These are phyloP conservation scores for Bombardia bombarda DNA, from an alignment of 495 filamentous ascomycete genomes.

Conservation along the genomic window DNA sequence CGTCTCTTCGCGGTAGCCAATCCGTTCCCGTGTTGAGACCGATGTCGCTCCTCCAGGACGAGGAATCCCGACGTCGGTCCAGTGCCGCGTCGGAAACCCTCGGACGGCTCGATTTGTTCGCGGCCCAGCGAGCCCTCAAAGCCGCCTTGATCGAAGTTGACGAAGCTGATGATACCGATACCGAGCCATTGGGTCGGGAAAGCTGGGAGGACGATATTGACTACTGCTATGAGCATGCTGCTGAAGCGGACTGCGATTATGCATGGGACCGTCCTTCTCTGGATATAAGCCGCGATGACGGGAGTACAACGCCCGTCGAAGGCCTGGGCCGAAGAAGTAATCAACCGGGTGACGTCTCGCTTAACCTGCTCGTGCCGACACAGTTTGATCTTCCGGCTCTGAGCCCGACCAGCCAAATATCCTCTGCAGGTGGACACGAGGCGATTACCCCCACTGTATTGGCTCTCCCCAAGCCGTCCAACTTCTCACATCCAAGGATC, in stretches of 20 bases:
- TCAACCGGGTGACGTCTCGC: conserved; percentile 19
- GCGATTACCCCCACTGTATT: conserved; percentile 31
- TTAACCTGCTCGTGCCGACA: conserved; percentile 31
- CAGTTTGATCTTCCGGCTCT: conserved; percentile 39
- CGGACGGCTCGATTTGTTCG: conserved; percentile 28
- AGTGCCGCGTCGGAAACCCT: conserved; percentile 41
- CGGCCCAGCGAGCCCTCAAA: conserved; percentile 23
- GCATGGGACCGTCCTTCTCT: conserved; percentile 63
- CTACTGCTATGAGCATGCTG: conserved; percentile 86
- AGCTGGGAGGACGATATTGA: conserved; percentile 94
- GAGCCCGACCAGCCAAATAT: conserved; percentile 33
- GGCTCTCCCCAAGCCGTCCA: conserved; percentile 25
- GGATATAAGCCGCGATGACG: conserved; percentile 29
- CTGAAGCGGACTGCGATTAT: conserved; percentile 84
- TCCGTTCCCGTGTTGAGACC: conserved; percentile 40
- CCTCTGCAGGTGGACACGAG: conserved; percentile 23
- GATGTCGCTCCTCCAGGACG: conserved; percentile 20
- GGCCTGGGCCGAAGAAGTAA: conserved; percentile 16
- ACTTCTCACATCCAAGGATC: conserved; percentile 34
- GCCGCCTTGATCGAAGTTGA: conserved; percentile 21
- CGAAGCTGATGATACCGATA: conserved; percentile 22
- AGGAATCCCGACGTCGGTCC: conserved; percentile 22
- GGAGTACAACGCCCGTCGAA: conserved; percentile 18
- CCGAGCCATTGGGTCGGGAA: conserved; percentile 36
- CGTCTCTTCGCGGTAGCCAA: conserved; percentile 37